A percentile compares a stretch with the other conserved stretches of the same genome.
These are phyloP conservation scores for Mortierella claussenii DNA, from an alignment of 192 early-diverging fungal genomes.

Conservation along the genomic window DNA sequence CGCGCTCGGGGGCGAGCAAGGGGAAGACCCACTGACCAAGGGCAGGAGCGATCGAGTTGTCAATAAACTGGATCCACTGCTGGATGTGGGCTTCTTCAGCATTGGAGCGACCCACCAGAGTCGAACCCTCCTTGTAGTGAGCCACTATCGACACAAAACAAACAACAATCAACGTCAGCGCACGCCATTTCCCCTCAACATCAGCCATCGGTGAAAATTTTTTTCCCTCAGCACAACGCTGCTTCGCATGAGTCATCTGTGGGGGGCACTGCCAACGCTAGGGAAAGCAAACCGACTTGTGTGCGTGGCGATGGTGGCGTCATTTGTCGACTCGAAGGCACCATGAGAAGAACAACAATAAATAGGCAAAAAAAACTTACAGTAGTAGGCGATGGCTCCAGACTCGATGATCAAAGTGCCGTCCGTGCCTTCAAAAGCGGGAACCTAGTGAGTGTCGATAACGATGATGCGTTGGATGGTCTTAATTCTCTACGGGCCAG, in stretches of 20 bases:
- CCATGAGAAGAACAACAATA: not conserved
- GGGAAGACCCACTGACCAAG: conserved; percentile 58
- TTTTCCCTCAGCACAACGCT: too few species aligned
- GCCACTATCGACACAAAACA: conserved; percentile 51
- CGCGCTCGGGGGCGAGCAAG: conserved; percentile 49
- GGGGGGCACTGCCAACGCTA: too few species aligned
- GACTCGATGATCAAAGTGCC: conserved; percentile 79
- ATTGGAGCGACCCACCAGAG: conserved; percentile 65
- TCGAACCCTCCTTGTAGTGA: conserved; percentile 57
- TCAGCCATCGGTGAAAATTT: too few species aligned
- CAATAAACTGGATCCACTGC: conserved; percentile 73
- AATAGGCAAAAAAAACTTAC: conserved; percentile 63
- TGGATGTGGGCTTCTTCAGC: conserved; percentile 73
- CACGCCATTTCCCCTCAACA: too few species aligned
- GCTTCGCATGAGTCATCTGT: too few species aligned
- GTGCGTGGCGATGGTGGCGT: not conserved
- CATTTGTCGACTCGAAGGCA: not conserved
- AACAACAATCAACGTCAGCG: not conserved
- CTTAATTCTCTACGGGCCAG: too few species aligned
- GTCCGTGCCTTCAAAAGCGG: conserved; percentile 82
- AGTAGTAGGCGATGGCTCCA: conserved; percentile 90
- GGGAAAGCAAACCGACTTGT: not conserved
- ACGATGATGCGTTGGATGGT: too few species aligned
- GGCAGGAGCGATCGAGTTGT: conserved; percentile 64
- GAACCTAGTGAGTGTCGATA: conserved; percentile 64